Base-by-base conservation (phyloP, 2,329 filamentous ascomycete genomes). In the Claviceps quebecensis region DNA sequence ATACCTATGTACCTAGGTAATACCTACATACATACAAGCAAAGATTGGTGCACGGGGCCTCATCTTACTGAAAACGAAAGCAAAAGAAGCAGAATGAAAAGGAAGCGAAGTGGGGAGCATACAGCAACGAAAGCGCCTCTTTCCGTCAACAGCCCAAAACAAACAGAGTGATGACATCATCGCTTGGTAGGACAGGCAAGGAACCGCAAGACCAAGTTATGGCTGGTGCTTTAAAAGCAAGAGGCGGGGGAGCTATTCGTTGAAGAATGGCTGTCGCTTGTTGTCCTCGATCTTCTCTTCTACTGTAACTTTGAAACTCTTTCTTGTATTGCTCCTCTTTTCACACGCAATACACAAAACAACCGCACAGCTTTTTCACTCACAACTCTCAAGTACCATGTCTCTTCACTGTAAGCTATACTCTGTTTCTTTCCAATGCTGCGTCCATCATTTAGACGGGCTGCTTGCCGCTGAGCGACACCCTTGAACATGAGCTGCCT, bases 341-440 rank as follows among this genome's bases (percentile, higher is more conserved):
- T 17, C 23, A 4, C 29, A 34, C 29, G 4, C 29, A 34, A 34
- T 9, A 4, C 4, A 29, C 11, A 46, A 36, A 36, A 36, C 26
- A 22, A 22, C n/a, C 14, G 22, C 11, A 34, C 29, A 34, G 37
- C 19, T 22, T 13, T 37, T 8, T 45, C 9, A 8, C 16, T 17
- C 36, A 48, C n/a, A 44, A 47, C 3, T 45, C 1, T 26, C 17
- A 7, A 45, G 16, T 29, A 74, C 52, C 63, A 80, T 80, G 76
- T 78, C 76, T 75, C 73, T 80, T 58, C 75, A 79, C 67, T 80
- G 76, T 78, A 63, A 67, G 75, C 49, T 13, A 14, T 22, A 1
- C 26, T 5, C 38, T 34, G 2, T 11, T 38, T 5, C 19, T 11
- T 3, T 34, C 4, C 29, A 16, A 6, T 17, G n/a, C 2, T 38